Base-by-base conservation (phyloP, 805 yeast species). In the Clavispora fructus region DNA sequence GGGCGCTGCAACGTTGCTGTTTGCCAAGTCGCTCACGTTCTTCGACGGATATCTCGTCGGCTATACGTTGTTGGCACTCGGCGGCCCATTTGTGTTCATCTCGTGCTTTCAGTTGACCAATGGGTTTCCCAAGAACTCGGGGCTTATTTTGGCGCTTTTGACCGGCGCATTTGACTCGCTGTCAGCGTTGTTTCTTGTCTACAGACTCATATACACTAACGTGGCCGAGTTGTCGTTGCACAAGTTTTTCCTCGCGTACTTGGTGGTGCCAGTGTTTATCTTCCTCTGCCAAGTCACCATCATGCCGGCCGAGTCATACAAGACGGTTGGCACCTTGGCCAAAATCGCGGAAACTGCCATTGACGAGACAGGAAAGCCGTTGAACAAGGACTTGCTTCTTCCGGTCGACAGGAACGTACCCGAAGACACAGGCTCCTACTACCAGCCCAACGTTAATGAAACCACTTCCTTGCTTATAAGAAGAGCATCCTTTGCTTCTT, bases 161-260 rank as follows among this genome's bases (percentile, higher is more conserved):
- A 88, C 97, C 0, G 97, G 97, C n/a, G 90, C 96, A 0, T 90
- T 91, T 60, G 97, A 92, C 64, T 77, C 96, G 0, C 87, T 96
- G 1, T 82, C 95, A n/a, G 97, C 96, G 0, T 75, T 91, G 40
- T 91, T 91, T 60, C 71, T 89, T 55, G 55, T 78, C 10, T 92
- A 90, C 68, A 71, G 96, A 55, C 49, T 89, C 14, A 57, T 77
- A 11, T 90, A 86, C 64, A 81, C 71, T 49, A 63, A 64, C 44
- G 48, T 71, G 42, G 44, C 60, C 13, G 50, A 64, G 30, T 55
- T 85, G 23, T 57, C 80, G 0, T 59, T 89, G 10, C 60, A 71
- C 17, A 68, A 62, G 35, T 91, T 91, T 63, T 92, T 92, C 70
- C 63, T 74, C 12, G 57, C 63, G 49, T 91, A 87, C 64, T 61